These are phyloP conservation scores for Fraxinus angustifolia DNA, from an alignment of 305 asterid genomes.

Conservation along the genomic window DNA sequence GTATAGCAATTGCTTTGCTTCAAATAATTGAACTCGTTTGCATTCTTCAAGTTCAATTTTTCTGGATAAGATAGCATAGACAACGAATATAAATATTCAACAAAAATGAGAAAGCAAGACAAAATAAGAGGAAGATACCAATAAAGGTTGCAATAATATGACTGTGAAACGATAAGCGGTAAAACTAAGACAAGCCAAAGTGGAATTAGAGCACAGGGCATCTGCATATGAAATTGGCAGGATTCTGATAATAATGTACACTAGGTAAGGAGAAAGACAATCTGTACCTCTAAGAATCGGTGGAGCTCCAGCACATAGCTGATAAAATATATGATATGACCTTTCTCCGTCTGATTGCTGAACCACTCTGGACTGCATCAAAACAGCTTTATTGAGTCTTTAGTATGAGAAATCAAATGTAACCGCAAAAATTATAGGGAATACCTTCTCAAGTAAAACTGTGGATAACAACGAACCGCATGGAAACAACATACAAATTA, in stretches of 20 bases:
- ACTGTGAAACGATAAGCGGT: background rate
- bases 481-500: constrained; percentile 29
- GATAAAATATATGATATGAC: constrained; percentile 94
- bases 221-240: background rate
- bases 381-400: constrained; percentile 32
- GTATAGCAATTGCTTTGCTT: constrained; percentile 75
- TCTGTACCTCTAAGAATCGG: constrained; percentile 65
- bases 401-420: constrained; percentile 16
- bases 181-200: background rate
- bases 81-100: constrained; percentile 1
- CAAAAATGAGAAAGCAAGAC: background rate
- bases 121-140: background rate
- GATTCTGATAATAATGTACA: background rate
- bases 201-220: background rate
- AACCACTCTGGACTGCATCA: constrained; percentile 88
- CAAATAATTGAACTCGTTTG: constrained; percentile 69
- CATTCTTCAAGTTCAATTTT: constrained; percentile 63
- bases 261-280: background rate
- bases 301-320: constrained; percentile 98
- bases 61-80: constrained; percentile 47
- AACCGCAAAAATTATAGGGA: constrained; percentile 14
- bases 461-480: constrained; percentile 24
- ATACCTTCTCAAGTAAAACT: constrained; percentile 98
- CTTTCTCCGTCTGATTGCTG: constrained; percentile 92
- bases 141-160: background rate